A percentile compares a stretch with the other conserved stretches of the same genome.
phyloP scores from a whole-genome alignment of 2,329 filamentous ascomycete species.

The Colletotrichum tabaci region DNA sequence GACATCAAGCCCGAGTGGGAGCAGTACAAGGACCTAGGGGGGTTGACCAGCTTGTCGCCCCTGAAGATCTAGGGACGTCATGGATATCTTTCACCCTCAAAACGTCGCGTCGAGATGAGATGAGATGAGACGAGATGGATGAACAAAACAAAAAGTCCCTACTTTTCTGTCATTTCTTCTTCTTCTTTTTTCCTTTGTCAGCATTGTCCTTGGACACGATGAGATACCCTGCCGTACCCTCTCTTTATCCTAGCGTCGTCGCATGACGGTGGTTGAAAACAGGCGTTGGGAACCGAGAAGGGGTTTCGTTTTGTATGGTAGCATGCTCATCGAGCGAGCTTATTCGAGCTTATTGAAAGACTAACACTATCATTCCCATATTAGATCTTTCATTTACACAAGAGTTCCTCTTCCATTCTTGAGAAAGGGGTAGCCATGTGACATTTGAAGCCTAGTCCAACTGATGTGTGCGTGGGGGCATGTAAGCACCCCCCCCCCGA shows the following conservation, averaged over 20 bases:
- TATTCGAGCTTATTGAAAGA: too few relatives aligned
- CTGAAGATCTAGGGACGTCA: constrained; percentile 15
- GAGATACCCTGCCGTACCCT: constrained; percentile 40
- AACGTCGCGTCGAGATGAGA: not conserved
- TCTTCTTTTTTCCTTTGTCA: constrained; percentile 9
- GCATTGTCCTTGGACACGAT: constrained; percentile 39
- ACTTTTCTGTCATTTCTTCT: too few relatives aligned
- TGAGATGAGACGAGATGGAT: not conserved
- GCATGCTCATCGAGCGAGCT: not conserved
- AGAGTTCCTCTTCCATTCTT: too few relatives aligned
- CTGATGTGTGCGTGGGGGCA: too few relatives aligned
- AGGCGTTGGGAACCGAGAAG: not conserved
- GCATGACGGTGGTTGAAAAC: not conserved
- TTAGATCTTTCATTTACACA: too few relatives aligned
- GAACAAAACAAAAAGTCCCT: too few relatives aligned
- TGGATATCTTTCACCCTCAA: not conserved
- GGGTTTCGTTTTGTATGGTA: not conserved
- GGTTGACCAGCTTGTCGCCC: constrained; percentile 51
- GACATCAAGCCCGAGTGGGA: constrained; percentile 58
- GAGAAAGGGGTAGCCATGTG: too few relatives aligned
- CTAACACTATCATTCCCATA: too few relatives aligned
- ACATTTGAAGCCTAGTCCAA: too few relatives aligned
- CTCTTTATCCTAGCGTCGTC: constrained; percentile 14
- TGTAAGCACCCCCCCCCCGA: too few relatives aligned
- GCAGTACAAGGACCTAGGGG: constrained; percentile 63